A percentile compares a stretch with the other conserved stretches of the same genome.
Conservation (phyloP, 208 protist genomes). For the Trypanosomatidae sp. region DNA sequence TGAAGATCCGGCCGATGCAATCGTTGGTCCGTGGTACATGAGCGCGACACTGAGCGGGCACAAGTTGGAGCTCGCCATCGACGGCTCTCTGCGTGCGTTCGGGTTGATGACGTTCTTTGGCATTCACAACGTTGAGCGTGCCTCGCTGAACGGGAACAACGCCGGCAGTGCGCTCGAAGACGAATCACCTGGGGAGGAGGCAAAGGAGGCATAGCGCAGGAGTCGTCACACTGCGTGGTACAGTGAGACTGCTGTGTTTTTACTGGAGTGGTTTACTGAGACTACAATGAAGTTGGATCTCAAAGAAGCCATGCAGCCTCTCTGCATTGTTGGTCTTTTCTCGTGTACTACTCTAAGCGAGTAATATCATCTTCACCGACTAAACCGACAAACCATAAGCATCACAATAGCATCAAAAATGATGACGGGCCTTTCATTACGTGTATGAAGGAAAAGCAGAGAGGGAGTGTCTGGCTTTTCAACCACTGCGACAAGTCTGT, state of each 20-base stretch:
- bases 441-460: not conserved
- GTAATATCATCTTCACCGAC: not conserved
- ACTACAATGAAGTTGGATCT: not conserved
- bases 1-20: slow-evolving; percentile 21
- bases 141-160: not conserved
- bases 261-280: not conserved
- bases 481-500: not conserved
- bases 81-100: slow-evolving; percentile 78
- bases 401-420: not conserved
- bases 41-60: slow-evolving; percentile 77
- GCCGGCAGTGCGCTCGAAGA: not conserved
- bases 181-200: slow-evolving; percentile 7
- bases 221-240: not conserved
- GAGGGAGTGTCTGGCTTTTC: not conserved
- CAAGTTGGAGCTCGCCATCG: slow-evolving; percentile 87
- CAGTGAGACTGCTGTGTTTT: not conserved
- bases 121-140: slow-evolving; percentile 27
- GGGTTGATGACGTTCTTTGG: slow-evolving; percentile 74
- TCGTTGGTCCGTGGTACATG: slow-evolving; percentile 55
- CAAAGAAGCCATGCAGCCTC: not conserved
- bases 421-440: not conserved
- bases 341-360: not conserved
- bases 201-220: slow-evolving; percentile 3
- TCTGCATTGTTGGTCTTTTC: not conserved
- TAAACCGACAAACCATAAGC: not conserved